Base-by-base conservation (phyloP, 495 filamentous ascomycete genomes). In the Neurospora discreta region DNA sequence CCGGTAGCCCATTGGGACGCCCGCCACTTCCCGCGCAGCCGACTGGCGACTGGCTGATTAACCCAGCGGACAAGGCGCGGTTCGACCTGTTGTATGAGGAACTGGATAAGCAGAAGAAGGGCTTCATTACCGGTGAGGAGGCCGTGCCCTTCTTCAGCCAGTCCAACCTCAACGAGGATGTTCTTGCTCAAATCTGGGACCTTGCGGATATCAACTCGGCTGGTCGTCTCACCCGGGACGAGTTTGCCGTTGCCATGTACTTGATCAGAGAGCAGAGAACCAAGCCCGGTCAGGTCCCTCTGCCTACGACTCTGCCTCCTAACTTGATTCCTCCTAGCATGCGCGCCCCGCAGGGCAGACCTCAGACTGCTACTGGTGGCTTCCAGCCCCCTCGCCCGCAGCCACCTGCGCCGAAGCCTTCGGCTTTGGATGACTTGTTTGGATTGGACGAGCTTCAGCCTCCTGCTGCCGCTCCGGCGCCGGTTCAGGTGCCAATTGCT, bases 191-290 rank as follows among this genome's bases (percentile, higher is more conserved):
- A 75, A 96, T 99, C 73, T 99, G 95, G 95, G 96, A 99, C 78
- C 86, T 99, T 30, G 91, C 96, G 7, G 95, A 98, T 84, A 95
- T 98, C 78, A 91, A 91, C 74, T 94, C 92, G 18, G 92, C 94
- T 70, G 95, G 95, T 11, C 90, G 90, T 71, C 84, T 99, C 46
- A 93, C 85, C 41, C 86, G 87, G 71, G 95, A 99, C 79, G 94
- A 96, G 77, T 99, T 99, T 77, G 95, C 95, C 0, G 94, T 99
- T 69, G 95, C 96, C 68, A 98, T 99, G 95, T 94, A 97, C 78
- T 85, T 99, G 41, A 97, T 99, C 74, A 87, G 93, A 71, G 90
- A 95, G 78, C 94, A 97, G 79, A 88, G 93, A 30, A 88, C 84
- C 71, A 92, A 90, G 72, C 89, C 89, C 68, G 85, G 85, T 16